Evolutionary conservation across 495 filamentous ascomycete species (phyloP).

Genomic region (Penicillium canariense): DNA sequence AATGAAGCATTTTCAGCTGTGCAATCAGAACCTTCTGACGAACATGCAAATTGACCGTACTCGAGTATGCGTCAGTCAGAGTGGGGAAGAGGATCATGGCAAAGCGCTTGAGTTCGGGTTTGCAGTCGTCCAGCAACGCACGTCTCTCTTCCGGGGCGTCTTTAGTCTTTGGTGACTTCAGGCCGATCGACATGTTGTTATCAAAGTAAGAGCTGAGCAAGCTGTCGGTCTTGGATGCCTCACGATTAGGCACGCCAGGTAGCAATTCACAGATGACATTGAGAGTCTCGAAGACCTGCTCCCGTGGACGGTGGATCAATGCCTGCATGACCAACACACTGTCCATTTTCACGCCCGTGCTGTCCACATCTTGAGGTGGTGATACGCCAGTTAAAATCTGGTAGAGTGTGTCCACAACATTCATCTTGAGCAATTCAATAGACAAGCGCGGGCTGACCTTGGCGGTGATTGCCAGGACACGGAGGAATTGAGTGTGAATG

Average conservation of each 20-base stretch:
- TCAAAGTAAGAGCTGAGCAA: constrained; percentile 50
- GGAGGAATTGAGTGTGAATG: constrained; percentile 95
- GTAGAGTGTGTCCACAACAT: constrained; percentile 95
- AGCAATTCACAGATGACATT: constrained; percentile 97
- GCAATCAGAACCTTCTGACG: constrained; percentile 95
- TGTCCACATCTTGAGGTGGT: constrained; percentile 74
- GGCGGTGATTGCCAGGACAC: constrained; percentile 83
- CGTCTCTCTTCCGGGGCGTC: constrained; percentile 76
- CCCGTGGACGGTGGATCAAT: constrained; percentile 91
- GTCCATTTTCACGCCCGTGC: constrained; percentile 86
- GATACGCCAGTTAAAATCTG: constrained; percentile 97
- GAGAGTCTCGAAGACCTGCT: constrained; percentile 95
- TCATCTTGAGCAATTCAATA: constrained; percentile 90
- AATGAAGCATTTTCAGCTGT: constrained; percentile 98
- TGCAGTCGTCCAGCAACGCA: constrained; percentile 74
- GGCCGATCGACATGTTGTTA: constrained; percentile 26
- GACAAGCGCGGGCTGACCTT: constrained; percentile 85
- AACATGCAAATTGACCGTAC: constrained; percentile 95
- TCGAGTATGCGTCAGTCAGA: constrained; percentile 94
- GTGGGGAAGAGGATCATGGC: constrained; percentile 95
- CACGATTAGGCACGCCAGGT: constrained; percentile 49
- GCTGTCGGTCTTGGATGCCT: constrained; percentile 49
- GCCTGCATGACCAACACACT: constrained; percentile 99
- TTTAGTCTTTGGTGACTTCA: constrained; percentile 45
- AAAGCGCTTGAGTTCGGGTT: constrained; percentile 83